Base-by-base conservation (phyloP, 306 rosid species). In the Fragaria nilgerrensis region DNA sequence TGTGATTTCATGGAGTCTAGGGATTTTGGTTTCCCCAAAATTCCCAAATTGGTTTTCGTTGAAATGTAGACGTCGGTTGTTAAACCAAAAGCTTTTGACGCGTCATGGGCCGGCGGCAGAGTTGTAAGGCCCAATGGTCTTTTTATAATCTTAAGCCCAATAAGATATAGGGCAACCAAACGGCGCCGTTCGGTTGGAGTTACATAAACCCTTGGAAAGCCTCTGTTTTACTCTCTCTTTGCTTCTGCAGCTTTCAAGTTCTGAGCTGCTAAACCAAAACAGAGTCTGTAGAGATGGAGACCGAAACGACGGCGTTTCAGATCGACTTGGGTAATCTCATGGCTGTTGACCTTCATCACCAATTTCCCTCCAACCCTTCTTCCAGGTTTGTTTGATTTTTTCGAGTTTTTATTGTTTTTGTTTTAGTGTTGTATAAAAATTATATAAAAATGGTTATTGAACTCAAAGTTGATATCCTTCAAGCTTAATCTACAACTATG, bases 291-390 rank as follows among this genome's bases (percentile, higher is more conserved):
- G 61, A 6, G 36, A 61, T 73, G 68, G 72, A 68, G 72, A 41
- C 72, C 34, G 91, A 90, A 75, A 81, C 61, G 41, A 78, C 75
- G 70, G 39, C 67, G 20, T 74, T 76, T 25, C 89, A 87, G 74
- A 67, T 94, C 27, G 97, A 92, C 88, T 86, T 94, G 5, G 96
- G 98, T 19, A 82, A 88, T 70, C 95, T 94, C 53, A 75, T 81
- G 92, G 95, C 91, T 8, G 89, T 83, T 65, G 81, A 92, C 41
- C 77, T 90, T 76, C 85, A 88, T 69, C 85, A 85, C 61, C 41
- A 56, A 13, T 84, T 86, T 68, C 82, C 91, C 71, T 84, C 94
- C 44, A 73, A 63, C 2, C 80, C 84, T 37, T 84, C 88, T 25
- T 84, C 88, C 34, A 87, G 88, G 90, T 90, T 70, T 0, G 59